Conservation (phyloP, 208 protist genomes). For the Trichomonas tenax region DNA sequence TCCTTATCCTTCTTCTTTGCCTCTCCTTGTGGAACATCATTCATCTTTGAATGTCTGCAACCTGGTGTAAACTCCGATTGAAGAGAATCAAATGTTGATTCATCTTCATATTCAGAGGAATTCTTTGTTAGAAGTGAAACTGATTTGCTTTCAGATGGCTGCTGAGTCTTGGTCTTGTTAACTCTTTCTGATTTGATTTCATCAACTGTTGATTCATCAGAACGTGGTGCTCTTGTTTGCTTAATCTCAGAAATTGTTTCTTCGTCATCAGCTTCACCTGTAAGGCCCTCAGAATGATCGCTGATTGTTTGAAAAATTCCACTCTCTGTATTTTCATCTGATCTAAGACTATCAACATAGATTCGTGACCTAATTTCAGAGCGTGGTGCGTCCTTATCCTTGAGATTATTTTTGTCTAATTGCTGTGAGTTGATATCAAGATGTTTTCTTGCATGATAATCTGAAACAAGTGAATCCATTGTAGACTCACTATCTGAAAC, state of each 20-base stretch:
- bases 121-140: background rate
- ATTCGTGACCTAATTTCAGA: too few species aligned
- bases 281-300: too few species aligned
- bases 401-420: too few species aligned
- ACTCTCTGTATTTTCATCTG: too few species aligned
- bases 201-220: background rate
- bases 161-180: background rate
- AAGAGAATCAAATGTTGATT: background rate
- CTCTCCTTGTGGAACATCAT: background rate
- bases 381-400: too few species aligned
- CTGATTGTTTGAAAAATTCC: too few species aligned
- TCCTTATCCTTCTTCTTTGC: background rate
- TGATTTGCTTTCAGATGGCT: background rate
- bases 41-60: background rate
- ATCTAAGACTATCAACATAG: too few species aligned
- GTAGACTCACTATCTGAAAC: background rate
- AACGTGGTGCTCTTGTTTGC: too few species aligned
- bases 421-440: too few species aligned
- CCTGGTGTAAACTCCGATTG: background rate
- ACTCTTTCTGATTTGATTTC: background rate
- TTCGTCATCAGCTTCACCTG: too few species aligned
- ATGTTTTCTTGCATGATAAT: background rate
- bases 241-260: too few species aligned
- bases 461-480: background rate
- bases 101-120: background rate